Percentiles rank a stretch among this genome's conserved stretches.
These are phyloP conservation scores for Kurtzmaniella quercitrusa DNA, from an alignment of 1,139 yeast species.

Conservation along the genomic window DNA sequence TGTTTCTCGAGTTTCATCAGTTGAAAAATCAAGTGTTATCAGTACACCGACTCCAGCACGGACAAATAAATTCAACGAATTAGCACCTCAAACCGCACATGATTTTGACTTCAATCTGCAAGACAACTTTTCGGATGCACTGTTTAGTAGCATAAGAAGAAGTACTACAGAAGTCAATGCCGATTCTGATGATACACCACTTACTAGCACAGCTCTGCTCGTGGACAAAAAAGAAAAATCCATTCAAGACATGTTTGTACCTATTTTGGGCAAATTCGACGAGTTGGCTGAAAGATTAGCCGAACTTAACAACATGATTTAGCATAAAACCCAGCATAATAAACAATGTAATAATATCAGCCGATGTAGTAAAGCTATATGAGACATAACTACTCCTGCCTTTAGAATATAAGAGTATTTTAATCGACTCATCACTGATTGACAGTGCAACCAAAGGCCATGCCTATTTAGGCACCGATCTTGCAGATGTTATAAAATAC, in stretches of 20 bases:
- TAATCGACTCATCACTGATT: too few relatives aligned
- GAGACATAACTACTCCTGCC: too few relatives aligned
- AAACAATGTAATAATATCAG: neutral
- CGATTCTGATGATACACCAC: conserved; percentile 25
- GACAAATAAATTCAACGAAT: neutral
- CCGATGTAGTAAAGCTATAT: too few relatives aligned
- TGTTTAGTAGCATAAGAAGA: neutral
- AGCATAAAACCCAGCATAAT: neutral
- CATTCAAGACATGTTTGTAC: conserved; percentile 44
- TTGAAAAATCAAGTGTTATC: neutral
- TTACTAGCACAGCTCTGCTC: conserved; percentile 26
- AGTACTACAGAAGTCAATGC: conserved; percentile 3
- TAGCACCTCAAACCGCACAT: neutral
- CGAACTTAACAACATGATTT: conserved; percentile 30
- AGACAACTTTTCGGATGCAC: conserved; percentile 1
- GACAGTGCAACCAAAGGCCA: too few relatives aligned
- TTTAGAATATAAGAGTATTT: too few relatives aligned
- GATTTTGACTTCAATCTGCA: conserved; percentile 4
- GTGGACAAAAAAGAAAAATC: conserved; percentile 15
- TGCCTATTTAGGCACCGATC: too few relatives aligned
- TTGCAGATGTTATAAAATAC: too few relatives aligned
- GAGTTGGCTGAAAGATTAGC: conserved; percentile 44
- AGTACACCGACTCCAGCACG: neutral
- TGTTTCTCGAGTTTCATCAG: neutral
- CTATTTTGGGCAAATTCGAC: conserved; percentile 43